phyloP scores from a whole-genome alignment of 768 basidiomycete genomes.

The Solioccasus polychromus region DNA sequence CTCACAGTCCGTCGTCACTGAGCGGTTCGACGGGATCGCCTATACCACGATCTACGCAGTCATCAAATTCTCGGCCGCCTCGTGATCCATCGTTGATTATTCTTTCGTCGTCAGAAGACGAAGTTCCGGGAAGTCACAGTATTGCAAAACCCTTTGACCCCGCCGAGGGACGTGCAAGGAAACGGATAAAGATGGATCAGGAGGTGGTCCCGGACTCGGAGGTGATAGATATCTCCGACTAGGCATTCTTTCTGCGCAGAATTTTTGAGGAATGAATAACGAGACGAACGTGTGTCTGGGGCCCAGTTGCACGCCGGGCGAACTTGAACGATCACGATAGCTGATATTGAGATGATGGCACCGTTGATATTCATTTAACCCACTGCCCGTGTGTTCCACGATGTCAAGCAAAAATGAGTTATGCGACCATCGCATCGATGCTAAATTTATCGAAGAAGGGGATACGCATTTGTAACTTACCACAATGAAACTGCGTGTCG shows the following conservation, averaged over 20 bases:
- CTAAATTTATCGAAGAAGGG: too few species aligned
- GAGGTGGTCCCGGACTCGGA: constrained; percentile 38
- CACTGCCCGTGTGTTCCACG: too few species aligned
- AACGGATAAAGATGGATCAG: constrained; percentile 24
- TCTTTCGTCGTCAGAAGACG: constrained; percentile 22
- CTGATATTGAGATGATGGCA: too few species aligned
- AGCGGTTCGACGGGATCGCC: constrained; percentile 9
- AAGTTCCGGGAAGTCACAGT: background rate
- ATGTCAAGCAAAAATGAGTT: too few species aligned
- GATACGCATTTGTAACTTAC: too few species aligned
- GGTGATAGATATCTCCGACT: constrained; percentile 55
- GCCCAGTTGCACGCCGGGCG: too few species aligned
- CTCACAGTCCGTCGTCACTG: constrained; percentile 12
- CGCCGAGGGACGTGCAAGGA: constrained; percentile 8
- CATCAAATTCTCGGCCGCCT: constrained; percentile 9
- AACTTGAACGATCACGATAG: too few species aligned
- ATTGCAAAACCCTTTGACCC: background rate
- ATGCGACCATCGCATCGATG: too few species aligned
- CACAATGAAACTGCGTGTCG: too few species aligned
- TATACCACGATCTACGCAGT: constrained; percentile 17
- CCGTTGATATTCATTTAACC: too few species aligned
- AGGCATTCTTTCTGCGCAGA: constrained; percentile 1
- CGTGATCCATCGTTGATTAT: constrained; percentile 24
- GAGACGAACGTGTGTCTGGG: too few species aligned
- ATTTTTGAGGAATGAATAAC: background rate